phyloP scores from a whole-genome alignment of 78 protist genomes.

The Dictyostelium intermedium region DNA sequence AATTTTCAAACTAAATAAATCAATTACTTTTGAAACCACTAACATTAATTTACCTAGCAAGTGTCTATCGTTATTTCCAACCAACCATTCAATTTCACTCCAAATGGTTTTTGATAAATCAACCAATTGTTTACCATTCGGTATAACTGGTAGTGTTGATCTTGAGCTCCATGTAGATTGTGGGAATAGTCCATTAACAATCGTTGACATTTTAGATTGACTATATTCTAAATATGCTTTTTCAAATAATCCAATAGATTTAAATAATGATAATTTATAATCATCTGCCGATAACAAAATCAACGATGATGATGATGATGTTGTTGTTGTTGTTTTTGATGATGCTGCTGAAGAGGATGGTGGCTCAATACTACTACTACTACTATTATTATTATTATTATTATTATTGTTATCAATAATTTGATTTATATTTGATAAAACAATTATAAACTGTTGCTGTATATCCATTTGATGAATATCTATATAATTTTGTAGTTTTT shows the following conservation, averaged over 20 bases:
- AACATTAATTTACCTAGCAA: background rate
- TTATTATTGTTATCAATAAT: background rate
- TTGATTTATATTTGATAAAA: constrained; percentile 3
- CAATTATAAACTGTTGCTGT: background rate
- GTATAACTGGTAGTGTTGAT: background rate
- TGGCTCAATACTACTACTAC: background rate
- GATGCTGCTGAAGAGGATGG: background rate
- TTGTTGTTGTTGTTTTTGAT: background rate
- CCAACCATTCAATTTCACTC: constrained; percentile 35
- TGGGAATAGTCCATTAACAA: constrained; percentile 37
- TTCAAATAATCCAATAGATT: constrained; percentile 36
- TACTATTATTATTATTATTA: background rate
- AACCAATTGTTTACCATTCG: constrained; percentile 33
- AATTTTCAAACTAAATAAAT: constrained; percentile 22
- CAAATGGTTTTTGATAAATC: constrained; percentile 52
- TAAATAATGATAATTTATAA: constrained; percentile 25
- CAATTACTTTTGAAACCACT: background rate
- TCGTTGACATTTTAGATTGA: background rate
- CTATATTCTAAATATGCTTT: constrained; percentile 47
- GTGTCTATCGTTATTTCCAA: background rate
- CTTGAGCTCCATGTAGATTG: constrained; percentile 25
- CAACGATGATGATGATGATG: background rate
- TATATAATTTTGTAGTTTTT: constrained; percentile 53
- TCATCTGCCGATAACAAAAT: constrained; percentile 7
- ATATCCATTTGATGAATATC: constrained; percentile 58